phyloP scores from a whole-genome alignment of 192 early-diverging fungal species.

The Backusella morwellensis region DNA sequence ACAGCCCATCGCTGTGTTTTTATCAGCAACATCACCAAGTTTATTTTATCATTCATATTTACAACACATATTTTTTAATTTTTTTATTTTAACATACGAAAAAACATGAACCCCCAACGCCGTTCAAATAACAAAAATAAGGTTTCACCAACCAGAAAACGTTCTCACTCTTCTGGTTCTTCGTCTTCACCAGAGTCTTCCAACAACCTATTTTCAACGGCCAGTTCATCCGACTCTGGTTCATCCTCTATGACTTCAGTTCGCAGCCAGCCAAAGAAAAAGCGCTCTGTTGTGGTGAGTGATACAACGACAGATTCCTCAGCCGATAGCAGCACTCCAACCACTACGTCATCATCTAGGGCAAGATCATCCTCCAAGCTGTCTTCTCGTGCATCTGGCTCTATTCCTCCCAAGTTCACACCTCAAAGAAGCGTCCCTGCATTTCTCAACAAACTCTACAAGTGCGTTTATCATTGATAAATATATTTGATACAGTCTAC shows the following conservation, averaged over 20 bases:
- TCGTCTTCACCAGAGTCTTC: neutral
- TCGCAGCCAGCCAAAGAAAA: neutral
- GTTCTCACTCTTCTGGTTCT: conserved; percentile 15
- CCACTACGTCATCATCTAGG: neutral
- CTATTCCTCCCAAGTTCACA: neutral
- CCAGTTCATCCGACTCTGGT: conserved; percentile 20
- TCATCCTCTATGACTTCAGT: conserved; percentile 18
- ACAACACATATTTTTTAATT: neutral
- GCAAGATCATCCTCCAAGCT: neutral
- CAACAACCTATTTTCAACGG: conserved; percentile 5
- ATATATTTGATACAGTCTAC: neutral
- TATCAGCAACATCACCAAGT: neutral
- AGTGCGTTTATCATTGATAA: conserved; percentile 41
- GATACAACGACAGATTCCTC: neutral
- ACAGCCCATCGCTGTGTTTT: neutral
- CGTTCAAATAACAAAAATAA: neutral
- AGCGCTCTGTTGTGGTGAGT: neutral
- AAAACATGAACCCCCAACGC: conserved; percentile 1
- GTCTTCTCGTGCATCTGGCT: neutral
- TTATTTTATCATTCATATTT: neutral
- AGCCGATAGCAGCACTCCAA: neutral
- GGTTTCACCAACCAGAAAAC: conserved; percentile 5
- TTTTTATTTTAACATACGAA: conserved; percentile 2
- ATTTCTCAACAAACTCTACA: conserved; percentile 93
- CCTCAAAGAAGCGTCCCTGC: conserved; percentile 65